A percentile compares a stretch with the other conserved stretches of the same genome.
These are phyloP conservation scores for Plantago elongata DNA, from an alignment of 257 asterid genomes.

Conservation along the genomic window DNA sequence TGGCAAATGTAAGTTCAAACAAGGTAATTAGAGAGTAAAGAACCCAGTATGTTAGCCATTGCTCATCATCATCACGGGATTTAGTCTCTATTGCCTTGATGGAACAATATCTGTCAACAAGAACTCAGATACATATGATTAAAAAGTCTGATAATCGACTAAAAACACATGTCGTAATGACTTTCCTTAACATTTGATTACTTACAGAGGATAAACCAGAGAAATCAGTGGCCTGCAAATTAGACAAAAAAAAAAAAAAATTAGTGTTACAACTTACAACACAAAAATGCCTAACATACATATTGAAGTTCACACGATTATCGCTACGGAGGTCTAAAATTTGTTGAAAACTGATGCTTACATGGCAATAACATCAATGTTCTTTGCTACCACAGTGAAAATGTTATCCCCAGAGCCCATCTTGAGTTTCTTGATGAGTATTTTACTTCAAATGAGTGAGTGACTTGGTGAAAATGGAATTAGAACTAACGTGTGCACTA, in stretches of 20 bases:
- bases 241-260: background rate
- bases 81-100: conserved; percentile 81
- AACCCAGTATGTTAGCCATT: conserved; percentile 97
- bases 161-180: background rate
- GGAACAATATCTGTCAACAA: conserved; percentile 59
- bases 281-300: background rate
- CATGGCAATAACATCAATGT: conserved; percentile 86
- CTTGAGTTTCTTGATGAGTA: background rate
- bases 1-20: conserved; percentile 78
- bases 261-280: no score
- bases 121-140: background rate
- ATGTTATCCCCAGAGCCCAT: conserved; percentile 81
- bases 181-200: background rate
- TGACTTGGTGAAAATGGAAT: background rate
- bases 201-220: conserved; percentile 92
- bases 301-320: no score
- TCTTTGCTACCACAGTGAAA: conserved; percentile 68
- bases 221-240: conserved; percentile 77
- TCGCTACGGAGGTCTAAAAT: background rate
- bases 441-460: background rate
- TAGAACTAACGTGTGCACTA: background rate
- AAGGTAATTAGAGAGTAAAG: conserved; percentile 76
- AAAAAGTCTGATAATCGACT: background rate
- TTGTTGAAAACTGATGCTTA: conserved; percentile 26
- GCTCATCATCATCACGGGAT: conserved; percentile 68